Evolutionary conservation across 2,329 filamentous ascomycete genomes (phyloP), one percentile per base, ranked within the genome.

Genomic region (Chrysosporium queenslandicum): DNA sequence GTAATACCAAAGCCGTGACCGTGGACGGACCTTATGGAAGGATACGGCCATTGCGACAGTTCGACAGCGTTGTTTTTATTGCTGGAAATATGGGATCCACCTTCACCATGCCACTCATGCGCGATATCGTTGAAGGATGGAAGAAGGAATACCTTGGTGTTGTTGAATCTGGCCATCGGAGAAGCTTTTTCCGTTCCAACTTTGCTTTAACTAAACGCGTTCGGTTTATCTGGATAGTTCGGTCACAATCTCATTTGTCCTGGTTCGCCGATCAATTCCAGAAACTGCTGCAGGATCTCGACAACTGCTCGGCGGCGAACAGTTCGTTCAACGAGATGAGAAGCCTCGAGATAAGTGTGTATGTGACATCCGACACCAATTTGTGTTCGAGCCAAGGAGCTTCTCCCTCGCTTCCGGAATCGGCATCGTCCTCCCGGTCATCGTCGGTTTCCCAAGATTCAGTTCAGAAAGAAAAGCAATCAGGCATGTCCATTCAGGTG

Each of bases 11-110:
- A 1, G 64, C 67, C 0, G 73, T 77, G 5, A 68, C 75, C 2
- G 71, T 81, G 16, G 76, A 79, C 59, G 77, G 77, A 0, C 75
- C 78, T 1, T 80, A 79, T 55, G 76, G 78, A 27, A 64, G 60
- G 21, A 65, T 78, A 4, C 64, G 77, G 47, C 70, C 75, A 1
- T 65, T 82, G 14, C 70, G 73, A 20, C 79, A 82, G 58, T 83
- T 82, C 54, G 80, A 83, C 55, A 81, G 74, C 51, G 71, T 82
- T 1, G 67, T 83, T 0, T 63, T 84, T 0, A 66, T 83, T 7
- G 78, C 80, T 6, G 79, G 79, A 20, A 77, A 77, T 16, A 81
- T 77, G 42, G 81, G 81, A 1, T 76, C 76, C 21, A 78, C 78
- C 0, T 83, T 79, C 58, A 77, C 74, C 0, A 60, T 79, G 9